Conservation (phyloP, 2,329 filamentous ascomycete genomes). For the Conoideocrella luteorostrata region DNA sequence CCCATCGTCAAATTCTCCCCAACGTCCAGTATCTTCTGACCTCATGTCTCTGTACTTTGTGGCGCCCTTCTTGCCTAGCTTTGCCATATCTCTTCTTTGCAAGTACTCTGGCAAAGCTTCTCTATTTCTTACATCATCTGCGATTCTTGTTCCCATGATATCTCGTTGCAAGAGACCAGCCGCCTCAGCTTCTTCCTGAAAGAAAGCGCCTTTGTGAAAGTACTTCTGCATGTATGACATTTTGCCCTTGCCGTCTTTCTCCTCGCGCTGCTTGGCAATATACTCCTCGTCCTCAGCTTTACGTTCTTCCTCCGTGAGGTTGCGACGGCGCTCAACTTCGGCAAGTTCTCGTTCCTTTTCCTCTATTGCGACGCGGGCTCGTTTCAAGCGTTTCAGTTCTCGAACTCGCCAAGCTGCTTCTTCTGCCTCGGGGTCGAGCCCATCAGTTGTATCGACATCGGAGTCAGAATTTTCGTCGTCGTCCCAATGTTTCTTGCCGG, state of each 20-base stretch:
- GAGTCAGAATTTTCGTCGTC: constrained; percentile 63
- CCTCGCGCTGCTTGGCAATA: constrained; percentile 71
- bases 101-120: constrained; percentile 84
- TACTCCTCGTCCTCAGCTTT: constrained; percentile 76
- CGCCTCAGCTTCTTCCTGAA: constrained; percentile 70
- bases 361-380: constrained; percentile 80
- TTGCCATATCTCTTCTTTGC: constrained; percentile 89
- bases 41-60: constrained; percentile 86
- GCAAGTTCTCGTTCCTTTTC: constrained; percentile 76
- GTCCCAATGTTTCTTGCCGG: constrained; percentile 82
- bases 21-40: constrained; percentile 83
- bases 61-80: constrained; percentile 84
- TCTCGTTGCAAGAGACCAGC: constrained; percentile 74
- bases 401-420: constrained; percentile 89
- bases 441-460: constrained; percentile 85
- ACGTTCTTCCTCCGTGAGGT: constrained; percentile 80
- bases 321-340: constrained; percentile 81
- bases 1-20: constrained; percentile 61
- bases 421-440: constrained; percentile 78
- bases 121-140: constrained; percentile 75
- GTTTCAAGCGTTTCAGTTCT: constrained; percentile 81
- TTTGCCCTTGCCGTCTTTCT: constrained; percentile 70
- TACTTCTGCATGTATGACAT: constrained; percentile 93
- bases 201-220: constrained; percentile 95
- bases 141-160: constrained; percentile 77